Evolutionary conservation across 805 yeast genomes (phyloP).

Genomic region (Ascoidea asiatica): DNA sequence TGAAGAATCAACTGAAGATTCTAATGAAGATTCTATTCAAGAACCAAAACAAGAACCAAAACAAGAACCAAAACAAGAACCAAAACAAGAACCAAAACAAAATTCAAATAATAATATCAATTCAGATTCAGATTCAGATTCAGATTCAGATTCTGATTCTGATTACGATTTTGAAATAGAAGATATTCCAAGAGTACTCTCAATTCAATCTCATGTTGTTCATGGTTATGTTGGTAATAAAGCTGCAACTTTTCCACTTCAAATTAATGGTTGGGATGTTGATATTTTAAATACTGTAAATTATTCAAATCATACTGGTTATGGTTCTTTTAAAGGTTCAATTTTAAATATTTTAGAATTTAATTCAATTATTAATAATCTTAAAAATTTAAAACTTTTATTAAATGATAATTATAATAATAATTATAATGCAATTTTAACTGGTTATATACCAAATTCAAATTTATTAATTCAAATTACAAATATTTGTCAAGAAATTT

Average conservation of each 20-base stretch:
- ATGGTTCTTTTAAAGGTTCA: slow-evolving; percentile 41
- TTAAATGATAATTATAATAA: too few relatives aligned
- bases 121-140: too few relatives aligned
- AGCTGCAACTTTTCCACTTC: slow-evolving; percentile 85
- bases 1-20: too few relatives aligned
- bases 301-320: slow-evolving; percentile 88
- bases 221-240: slow-evolving; percentile 94
- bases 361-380: slow-evolving; percentile 23
- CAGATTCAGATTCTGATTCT: too few relatives aligned
- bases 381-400: slow-evolving; percentile 17
- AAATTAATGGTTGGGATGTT: slow-evolving; percentile 82
- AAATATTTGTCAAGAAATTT: slow-evolving; percentile 24
- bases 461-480: slow-evolving; percentile 24
- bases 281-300: slow-evolving; percentile 82
- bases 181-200: slow-evolving; percentile 22
- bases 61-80: too few relatives aligned
- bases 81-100: too few relatives aligned
- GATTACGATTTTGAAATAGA: too few relatives aligned
- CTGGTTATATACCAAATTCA: slow-evolving; percentile 59
- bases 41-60: too few relatives aligned
- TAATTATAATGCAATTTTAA: slow-evolving; percentile 33
- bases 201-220: slow-evolving; percentile 81
- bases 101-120: too few relatives aligned
- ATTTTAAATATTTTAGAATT: slow-evolving; percentile 28
- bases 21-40: too few relatives aligned